These are phyloP conservation scores for Aureobasidium sp. DNA, from an alignment of 2,329 filamentous ascomycete species.

Conservation along the genomic window DNA sequence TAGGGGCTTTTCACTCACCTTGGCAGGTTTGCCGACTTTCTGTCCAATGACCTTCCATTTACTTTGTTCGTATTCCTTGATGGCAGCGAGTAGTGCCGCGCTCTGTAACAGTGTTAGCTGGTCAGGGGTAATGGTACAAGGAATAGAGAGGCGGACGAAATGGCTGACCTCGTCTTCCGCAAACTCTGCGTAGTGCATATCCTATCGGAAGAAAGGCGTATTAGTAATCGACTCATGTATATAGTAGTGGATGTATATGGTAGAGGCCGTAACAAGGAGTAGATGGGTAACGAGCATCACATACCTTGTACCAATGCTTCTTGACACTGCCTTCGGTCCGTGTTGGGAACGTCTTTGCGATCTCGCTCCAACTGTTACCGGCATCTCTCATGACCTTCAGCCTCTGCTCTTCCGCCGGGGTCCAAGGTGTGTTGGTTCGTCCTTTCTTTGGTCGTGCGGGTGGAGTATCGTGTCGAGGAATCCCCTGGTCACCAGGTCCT, in stretches of 20 bases:
- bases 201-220: too few species aligned
- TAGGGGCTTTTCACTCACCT: constrained; percentile 43
- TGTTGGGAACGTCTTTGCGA: constrained; percentile 93
- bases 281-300: constrained; percentile 7
- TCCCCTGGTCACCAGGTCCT: not conserved
- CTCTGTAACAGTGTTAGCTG: constrained; percentile 10
- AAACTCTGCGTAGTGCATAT: constrained; percentile 99
- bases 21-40: constrained; percentile 96
- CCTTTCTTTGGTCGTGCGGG: constrained; percentile 62
- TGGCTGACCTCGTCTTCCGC: constrained; percentile 82
- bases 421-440: constrained; percentile 98
- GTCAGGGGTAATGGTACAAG: not conserved
- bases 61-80: constrained; percentile 97
- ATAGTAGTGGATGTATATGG: too few species aligned
- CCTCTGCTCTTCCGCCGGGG: constrained; percentile 81
- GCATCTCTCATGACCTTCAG: constrained; percentile 91
- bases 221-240: too few species aligned
- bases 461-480: constrained; percentile 2
- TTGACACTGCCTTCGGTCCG: constrained; percentile 97
- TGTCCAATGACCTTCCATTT: constrained; percentile 98
- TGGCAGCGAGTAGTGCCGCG: constrained; percentile 70
- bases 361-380: constrained; percentile 94
- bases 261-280: too few species aligned
- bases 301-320: constrained; percentile 98
- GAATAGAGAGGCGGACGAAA: constrained; percentile 31